Base-by-base conservation (phyloP, 2,329 filamentous ascomycete genomes). In the Calonectria hawksworthii region DNA sequence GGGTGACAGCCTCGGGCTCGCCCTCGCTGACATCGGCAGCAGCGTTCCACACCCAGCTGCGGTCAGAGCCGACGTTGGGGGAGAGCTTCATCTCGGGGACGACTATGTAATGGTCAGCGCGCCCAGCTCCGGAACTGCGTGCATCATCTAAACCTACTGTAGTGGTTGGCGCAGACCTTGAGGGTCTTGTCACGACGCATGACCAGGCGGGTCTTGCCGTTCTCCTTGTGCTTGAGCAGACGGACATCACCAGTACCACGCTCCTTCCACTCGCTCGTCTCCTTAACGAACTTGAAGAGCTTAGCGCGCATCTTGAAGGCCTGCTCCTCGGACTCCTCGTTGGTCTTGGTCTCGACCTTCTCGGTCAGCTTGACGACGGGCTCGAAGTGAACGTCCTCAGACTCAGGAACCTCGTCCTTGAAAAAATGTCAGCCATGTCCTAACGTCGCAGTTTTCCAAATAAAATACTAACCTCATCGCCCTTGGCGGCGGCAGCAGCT, bases 141-240 rank as follows among this genome's bases (percentile, higher is more conserved):
- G 21, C 6, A n/a, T 28, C 13, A 14, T 32, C 3, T 18, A 11
- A 30, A 89, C 94, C 83, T 93, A 98, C 96, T 94, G 89, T 99
- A 99, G 92, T 99, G 97, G 91, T 99, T 99, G 85, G 97, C 97
- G 93, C 97, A 99, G 88, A 99, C 97, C 92, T 99, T 99, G 89
- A 99, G 93, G 76, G 97, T 99, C 95, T 99, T 99, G 91, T 99
- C 97, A 86, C 97, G 93, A 86, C 97, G 94, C 97, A 99, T 99
- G 82, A 99, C 97, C 83, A 99, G 90, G 82, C 97, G 93, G 74
- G 96, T 98, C 94, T 99, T 99, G 88, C 94, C 93, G 86, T 98
- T 98, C 90, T 98, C 96, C 92, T 96, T 97, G 91, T 99, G 97
- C 93, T 98, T 99, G 85, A 99, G 91, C 87, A 99, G 91, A 84